Conservation (phyloP, 2,329 filamentous ascomycete genomes). For the Beauveria pseudobassiana region DNA sequence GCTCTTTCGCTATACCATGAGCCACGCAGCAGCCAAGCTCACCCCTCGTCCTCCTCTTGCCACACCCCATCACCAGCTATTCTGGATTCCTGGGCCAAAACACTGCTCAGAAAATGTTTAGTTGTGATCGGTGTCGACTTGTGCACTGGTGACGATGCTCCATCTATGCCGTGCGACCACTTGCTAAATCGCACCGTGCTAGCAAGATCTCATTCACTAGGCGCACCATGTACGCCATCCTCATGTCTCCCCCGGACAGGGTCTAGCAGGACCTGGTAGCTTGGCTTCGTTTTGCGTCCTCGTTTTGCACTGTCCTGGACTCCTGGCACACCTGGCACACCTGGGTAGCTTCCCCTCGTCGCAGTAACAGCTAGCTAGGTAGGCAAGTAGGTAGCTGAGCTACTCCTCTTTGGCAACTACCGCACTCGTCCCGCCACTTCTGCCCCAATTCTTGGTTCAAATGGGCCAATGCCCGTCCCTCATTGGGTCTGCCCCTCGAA, state of each 20-base stretch:
- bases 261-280: background rate
- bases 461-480: slow-evolving; percentile 12
- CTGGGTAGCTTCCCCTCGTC: background rate
- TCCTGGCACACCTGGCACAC: too few relatives aligned
- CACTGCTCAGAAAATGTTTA: background rate
- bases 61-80: background rate
- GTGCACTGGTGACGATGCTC: too few relatives aligned
- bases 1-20: background rate
- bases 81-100: background rate
- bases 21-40: background rate
- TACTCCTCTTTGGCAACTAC: background rate
- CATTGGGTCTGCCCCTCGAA: slow-evolving; percentile 9
- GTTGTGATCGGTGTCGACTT: too few relatives aligned
- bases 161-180: too few relatives aligned
- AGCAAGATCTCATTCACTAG: background rate
- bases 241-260: background rate
- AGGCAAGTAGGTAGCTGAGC: background rate
- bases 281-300: background rate
- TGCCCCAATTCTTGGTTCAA: background rate
- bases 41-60: background rate
- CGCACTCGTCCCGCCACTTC: background rate
- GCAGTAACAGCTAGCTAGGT: background rate
- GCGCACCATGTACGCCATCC: background rate
- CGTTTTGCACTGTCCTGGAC: background rate
- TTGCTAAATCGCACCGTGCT: background rate